Evolutionary conservation across 495 filamentous ascomycete species (phyloP), one percentile per base, ranked within the genome.

Genomic region (Margaritispora aquatica): DNA sequence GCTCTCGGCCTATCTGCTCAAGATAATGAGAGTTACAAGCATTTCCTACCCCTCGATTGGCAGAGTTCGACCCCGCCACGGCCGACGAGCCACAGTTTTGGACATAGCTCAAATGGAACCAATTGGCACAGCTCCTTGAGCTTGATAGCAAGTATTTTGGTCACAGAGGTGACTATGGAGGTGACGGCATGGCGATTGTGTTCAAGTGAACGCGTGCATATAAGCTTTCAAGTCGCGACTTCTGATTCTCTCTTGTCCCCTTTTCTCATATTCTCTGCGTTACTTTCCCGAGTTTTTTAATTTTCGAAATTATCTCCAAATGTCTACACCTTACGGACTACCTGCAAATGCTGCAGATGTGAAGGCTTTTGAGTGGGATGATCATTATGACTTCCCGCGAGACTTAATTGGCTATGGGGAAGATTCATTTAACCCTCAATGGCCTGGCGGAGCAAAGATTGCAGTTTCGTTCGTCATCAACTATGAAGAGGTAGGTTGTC

Each of bases 361-460:
- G 34, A 60, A 62, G 36, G 27, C 54, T 15, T 66, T 63, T 41
- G 55, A 60, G 17, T 66, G 57, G 66, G 58, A 59, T 58, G 64
- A 66, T 13, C 44, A 66, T 3, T 63, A 59, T 36, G 61, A 63
- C 17, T 29, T 63, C 20, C 55, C 61, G 23, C 50, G 56, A 41
- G 56, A 63, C 26, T 46, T 63, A n/a, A 0, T 31, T 52, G 70
- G 72, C 22, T 73, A 73, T 51, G 71, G 72, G 26, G 63, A 68
- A 49, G 54, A 70, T 22, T 63, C 64, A 1, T 60, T 69, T 20
- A 48, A 75, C 51, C 69, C 70, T 2, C 61, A 74, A 55, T 75
- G 73, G 73, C 73, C 73, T 10, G 63, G 63, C 53, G 58, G 64
- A 23, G 73, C 73, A 15, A 73, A 73, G 53, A 73, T 73, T 17